Conservation (phyloP, 2,329 filamentous ascomycete species). For the Paracamarosporium sp. region DNA sequence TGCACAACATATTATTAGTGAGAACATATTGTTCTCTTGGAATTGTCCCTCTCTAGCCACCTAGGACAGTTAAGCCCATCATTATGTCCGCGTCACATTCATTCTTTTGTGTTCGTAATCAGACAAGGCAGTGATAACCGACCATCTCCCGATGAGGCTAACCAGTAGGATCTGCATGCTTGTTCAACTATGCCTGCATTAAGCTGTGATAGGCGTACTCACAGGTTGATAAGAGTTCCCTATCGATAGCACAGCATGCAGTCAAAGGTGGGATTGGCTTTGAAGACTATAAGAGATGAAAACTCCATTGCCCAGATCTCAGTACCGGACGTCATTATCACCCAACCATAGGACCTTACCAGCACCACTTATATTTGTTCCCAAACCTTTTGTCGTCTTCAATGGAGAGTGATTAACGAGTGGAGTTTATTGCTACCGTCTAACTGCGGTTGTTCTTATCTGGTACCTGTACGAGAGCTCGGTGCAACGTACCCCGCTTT, state of each 20-base stretch:
- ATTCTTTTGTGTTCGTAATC: not conserved
- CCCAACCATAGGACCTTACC: not conserved
- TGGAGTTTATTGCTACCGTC: not conserved
- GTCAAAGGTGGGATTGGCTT: conserved; percentile 22
- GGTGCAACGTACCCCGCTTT: not conserved
- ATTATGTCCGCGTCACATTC: not conserved
- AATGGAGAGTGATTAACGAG: not conserved
- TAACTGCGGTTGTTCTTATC: not conserved
- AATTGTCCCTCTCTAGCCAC: not conserved
- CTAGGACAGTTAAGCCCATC: not conserved
- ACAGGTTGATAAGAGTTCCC: conserved; percentile 9
- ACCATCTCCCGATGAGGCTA: conserved; percentile 4
- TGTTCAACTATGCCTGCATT: conserved; percentile 6
- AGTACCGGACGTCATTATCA: not conserved
- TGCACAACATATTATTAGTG: not conserved
- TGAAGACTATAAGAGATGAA: not conserved
- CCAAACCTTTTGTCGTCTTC: not conserved
- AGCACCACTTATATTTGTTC: not conserved
- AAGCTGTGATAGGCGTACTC: conserved; percentile 13
- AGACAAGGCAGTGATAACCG: not conserved
- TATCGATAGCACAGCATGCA: conserved; percentile 6
- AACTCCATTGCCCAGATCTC: not conserved
- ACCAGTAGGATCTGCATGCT: conserved; percentile 11
- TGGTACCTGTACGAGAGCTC: not conserved
- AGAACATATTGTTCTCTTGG: not conserved